Percentiles rank a stretch among this genome's conserved stretches.
Conservation (phyloP, 805 yeast species). For the Saturnispora mendoncae region DNA sequence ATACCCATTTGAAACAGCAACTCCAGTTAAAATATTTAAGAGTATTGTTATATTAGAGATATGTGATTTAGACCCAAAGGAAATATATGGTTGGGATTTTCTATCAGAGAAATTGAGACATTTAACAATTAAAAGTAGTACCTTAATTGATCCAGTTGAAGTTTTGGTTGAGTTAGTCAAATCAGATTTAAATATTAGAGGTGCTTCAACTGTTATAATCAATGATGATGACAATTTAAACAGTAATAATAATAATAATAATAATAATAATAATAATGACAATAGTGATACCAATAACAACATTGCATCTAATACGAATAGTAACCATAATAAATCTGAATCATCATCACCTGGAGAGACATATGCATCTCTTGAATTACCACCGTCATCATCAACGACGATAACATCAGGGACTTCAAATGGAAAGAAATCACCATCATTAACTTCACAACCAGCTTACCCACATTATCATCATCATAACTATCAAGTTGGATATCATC, state of each 20-base stretch:
- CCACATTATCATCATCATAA: conserved; percentile 5
- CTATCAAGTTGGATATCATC: conserved; percentile 3
- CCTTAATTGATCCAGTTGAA: conserved; percentile 44
- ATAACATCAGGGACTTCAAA: too few relatives aligned
- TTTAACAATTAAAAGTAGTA: conserved; percentile 43
- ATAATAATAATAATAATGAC: conserved; percentile 9
- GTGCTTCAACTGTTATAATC: conserved; percentile 7
- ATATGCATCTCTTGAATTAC: conserved; percentile 17
- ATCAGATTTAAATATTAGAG: conserved; percentile 36
- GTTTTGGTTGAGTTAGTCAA: conserved; percentile 42
- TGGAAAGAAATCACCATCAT: conserved; percentile 4
- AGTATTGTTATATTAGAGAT: conserved; percentile 55
- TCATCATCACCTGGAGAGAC: conserved; percentile 21
- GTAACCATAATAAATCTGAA: neutral
- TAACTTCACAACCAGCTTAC: neutral
- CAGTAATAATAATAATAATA: neutral
- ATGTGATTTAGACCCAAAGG: conserved; percentile 53
- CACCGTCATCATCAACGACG: conserved; percentile 6
- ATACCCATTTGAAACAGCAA: conserved; percentile 62
- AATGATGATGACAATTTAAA: neutral
- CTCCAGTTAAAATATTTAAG: conserved; percentile 53
- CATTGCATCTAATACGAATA: neutral
- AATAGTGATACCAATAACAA: conserved; percentile 2
- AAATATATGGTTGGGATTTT: conserved; percentile 56
- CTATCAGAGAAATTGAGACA: conserved; percentile 47